Base-by-base conservation (phyloP, 805 yeast genomes). In the Candida methanosorbosa region DNA sequence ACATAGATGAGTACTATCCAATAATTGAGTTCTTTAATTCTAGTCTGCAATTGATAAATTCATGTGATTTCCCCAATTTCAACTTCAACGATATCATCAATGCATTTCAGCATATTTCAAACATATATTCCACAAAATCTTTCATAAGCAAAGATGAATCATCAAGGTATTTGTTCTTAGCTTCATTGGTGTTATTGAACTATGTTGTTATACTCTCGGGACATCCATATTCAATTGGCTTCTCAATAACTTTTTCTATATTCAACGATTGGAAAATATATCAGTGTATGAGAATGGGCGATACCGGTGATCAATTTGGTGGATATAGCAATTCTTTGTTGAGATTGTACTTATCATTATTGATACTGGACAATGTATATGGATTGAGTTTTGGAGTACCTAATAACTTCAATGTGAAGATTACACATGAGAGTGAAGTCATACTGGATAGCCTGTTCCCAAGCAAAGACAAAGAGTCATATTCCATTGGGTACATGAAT, bases 161-260 rank as follows among this genome's bases (percentile, higher is more conserved):
- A 26, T 46, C 55, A 17, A 57, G 46, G 32, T 29, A 59, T 9
- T 43, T 66, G 11, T 63, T 65, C 30, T 45, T 63, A 7, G 46
- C 62, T 2, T 55, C 70, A 0, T 52, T 72, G 35, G 54, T 62
- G 0, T 44, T 70, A 9, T 48, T 76, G 21, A 78, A 78, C 46
- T 81, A 76, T 46, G 57, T 75, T 9, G 64, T 78, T 9, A 56
- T 77, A 2, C 57, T 78, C 27, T 69, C 76, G 18, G 87, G 88
- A 0, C 73, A 71, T 34, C 64, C 68, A 24, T 75, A 72, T 46
- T 72, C 82, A 6, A 56, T 75, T 27, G 77, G 79, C 1, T 60
- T 81, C 20, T 66, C 75, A 4, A 59, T 69, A 37, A 61, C 80
- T 2, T 63, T 68, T 12, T 57, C 77, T 2, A 63, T 76, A 12